These are phyloP conservation scores for Mucor circinelloides DNA, from an alignment of 371 early-diverging fungal species.

Conservation along the genomic window DNA sequence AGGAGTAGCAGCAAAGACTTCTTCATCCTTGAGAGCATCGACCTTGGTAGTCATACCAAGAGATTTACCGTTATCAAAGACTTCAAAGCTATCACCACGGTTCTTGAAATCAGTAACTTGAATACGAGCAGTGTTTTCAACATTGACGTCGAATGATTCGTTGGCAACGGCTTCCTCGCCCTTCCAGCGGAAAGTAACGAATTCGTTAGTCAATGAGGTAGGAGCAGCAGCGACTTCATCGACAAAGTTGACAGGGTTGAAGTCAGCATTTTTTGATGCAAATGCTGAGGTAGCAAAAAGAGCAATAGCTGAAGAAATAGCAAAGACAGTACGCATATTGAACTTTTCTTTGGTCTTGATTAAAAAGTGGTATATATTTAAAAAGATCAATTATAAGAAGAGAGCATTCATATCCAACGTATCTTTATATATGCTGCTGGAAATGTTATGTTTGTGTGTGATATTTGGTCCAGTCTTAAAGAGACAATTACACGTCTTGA, in stretches of 20 bases:
- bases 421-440: neutral
- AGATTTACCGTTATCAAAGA: conserved; percentile 44
- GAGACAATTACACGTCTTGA: neutral
- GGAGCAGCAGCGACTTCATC: conserved; percentile 10
- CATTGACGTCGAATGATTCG: conserved; percentile 36
- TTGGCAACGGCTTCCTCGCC: conserved; percentile 34
- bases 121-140: conserved; percentile 36
- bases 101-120: conserved; percentile 52
- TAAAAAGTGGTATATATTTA: neutral
- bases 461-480: neutral
- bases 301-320: conserved; percentile 23
- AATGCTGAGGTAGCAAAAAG: conserved; percentile 26
- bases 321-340: conserved; percentile 23
- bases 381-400: neutral
- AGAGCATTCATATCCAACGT: neutral
- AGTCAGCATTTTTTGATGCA: conserved; percentile 24
- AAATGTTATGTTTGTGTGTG: conserved; percentile 1
- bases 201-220: conserved; percentile 23
- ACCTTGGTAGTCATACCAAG: conserved; percentile 43
- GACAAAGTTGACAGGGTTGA: conserved; percentile 22
- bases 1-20: conserved; percentile 44
- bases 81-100: conserved; percentile 46
- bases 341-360: neutral
- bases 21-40: conserved; percentile 23
- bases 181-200: conserved; percentile 44